These are phyloP conservation scores for Neospermospora avenae DNA, from an alignment of 2,329 filamentous ascomycete genomes.

Conservation along the genomic window DNA sequence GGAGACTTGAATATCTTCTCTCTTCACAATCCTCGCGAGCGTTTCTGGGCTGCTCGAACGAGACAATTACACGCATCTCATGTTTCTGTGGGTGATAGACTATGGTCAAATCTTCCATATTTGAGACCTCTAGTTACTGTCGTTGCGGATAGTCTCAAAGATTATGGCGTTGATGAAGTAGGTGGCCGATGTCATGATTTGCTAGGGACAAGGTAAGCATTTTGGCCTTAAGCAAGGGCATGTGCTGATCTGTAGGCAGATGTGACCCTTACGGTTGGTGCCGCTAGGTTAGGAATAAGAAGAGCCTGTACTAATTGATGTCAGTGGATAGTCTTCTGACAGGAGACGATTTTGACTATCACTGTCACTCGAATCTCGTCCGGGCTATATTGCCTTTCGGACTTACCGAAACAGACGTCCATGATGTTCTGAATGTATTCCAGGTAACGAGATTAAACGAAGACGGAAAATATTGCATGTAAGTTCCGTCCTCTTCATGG, in stretches of 20 bases:
- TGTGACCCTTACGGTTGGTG: conserved; percentile 71
- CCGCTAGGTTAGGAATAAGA: not conserved
- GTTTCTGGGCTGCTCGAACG: conserved; percentile 79
- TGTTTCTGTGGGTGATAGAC: conserved; percentile 65
- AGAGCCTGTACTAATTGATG: conserved; percentile 1
- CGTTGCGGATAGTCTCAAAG: conserved; percentile 60
- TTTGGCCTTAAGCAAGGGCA: not conserved
- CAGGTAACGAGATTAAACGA: conserved; percentile 77
- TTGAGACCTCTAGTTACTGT: conserved; percentile 73
- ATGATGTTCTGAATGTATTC: conserved; percentile 84
- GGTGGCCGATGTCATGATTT: conserved; percentile 73
- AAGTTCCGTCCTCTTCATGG: not conserved
- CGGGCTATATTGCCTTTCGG: conserved; percentile 68
- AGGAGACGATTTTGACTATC: conserved; percentile 71
- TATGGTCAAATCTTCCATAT: conserved; percentile 78
- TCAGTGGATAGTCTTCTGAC: conserved; percentile 68
- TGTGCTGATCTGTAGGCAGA: conserved; percentile 35
- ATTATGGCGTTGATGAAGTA: conserved; percentile 58
- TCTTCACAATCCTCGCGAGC: conserved; percentile 69
- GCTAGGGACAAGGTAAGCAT: conserved; percentile 57
- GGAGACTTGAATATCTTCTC: conserved; percentile 83
- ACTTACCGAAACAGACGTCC: conserved; percentile 69
- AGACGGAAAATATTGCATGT: conserved; percentile 73
- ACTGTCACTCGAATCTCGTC: conserved; percentile 80
- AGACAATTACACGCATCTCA: conserved; percentile 76